A percentile compares a stretch with the other conserved stretches of the same genome.
phyloP scores from a whole-genome alignment of 306 rosid genomes.

The Quercus alba region DNA sequence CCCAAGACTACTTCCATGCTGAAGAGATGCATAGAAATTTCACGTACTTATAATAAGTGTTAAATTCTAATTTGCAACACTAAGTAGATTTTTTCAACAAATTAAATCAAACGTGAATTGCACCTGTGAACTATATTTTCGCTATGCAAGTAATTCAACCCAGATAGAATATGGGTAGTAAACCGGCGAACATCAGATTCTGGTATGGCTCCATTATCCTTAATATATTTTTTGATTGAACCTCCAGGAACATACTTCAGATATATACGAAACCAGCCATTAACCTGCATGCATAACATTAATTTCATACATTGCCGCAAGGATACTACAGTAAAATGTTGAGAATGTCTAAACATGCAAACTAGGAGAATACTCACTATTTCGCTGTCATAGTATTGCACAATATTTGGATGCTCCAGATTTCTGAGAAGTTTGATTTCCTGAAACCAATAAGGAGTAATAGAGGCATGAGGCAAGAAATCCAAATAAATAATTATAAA shows the following conservation, averaged over 20 bases:
- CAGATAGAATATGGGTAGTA: conserved; percentile 91
- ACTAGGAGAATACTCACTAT: no score
- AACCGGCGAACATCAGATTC: conserved; percentile 83
- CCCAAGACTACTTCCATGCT: not conserved
- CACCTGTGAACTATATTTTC: conserved; percentile 86
- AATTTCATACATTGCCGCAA: no score
- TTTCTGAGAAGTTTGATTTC: no score
- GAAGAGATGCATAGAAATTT: conserved; percentile 11
- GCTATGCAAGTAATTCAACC: conserved; percentile 89
- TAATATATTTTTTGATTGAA: conserved; percentile 80
- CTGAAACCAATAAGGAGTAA: no score
- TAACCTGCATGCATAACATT: no score
- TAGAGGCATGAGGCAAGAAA: no score
- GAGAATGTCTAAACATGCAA: no score
- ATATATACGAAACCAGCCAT: conserved; percentile 74
- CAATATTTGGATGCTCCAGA: no score
- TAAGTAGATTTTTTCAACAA: not conserved
- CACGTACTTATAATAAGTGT: not conserved
- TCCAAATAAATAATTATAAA: no score
- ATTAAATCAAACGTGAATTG: not conserved
- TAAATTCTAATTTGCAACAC: not conserved
- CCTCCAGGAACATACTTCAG: conserved; percentile 96
- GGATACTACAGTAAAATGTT: no score
- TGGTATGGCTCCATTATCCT: conserved; percentile 89
- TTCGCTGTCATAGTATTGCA: no score